Evolutionary conservation across 352 stramenopile species (phyloP).

Genomic region (Pythium aphanidermatum): DNA sequence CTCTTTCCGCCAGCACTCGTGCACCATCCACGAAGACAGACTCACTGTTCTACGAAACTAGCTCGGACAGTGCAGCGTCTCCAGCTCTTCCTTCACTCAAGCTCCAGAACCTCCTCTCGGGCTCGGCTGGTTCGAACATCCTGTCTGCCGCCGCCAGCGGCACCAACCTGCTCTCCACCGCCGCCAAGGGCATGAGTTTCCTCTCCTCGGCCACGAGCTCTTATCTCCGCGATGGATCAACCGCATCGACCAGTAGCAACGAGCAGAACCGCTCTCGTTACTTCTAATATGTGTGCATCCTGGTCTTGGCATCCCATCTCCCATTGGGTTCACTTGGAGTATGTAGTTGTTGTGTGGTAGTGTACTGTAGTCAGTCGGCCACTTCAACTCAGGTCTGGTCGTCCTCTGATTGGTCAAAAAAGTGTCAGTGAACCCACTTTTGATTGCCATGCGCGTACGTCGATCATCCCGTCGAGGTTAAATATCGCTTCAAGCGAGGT

Average conservation of each 20-base stretch:
- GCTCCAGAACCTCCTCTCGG: slow-evolving; percentile 42
- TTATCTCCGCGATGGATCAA: slow-evolving; percentile 37
- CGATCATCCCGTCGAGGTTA: slow-evolving; percentile 16
- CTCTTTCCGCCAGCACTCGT: slow-evolving; percentile 2
- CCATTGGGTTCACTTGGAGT: too few species aligned
- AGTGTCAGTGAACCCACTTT: slow-evolving; percentile 20
- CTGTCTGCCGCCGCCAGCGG: slow-evolving; percentile 53
- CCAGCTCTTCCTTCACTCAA: slow-evolving; percentile 27
- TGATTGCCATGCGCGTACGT: neutral
- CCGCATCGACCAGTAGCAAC: neutral
- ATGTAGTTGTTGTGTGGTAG: too few species aligned
- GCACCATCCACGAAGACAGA: slow-evolving; percentile 2
- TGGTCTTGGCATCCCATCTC: too few species aligned
- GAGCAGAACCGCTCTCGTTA: slow-evolving; percentile 41
- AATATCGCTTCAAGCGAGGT: slow-evolving; percentile 13
- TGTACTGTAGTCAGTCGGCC: too few species aligned
- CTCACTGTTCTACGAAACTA: slow-evolving; percentile 20
- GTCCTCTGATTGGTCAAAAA: slow-evolving; percentile 13
- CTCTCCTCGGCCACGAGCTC: slow-evolving; percentile 70
- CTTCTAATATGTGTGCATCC: too few species aligned
- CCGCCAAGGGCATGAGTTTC: slow-evolving; percentile 79
- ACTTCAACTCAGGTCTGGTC: slow-evolving; percentile 19
- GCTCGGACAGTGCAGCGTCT: neutral
- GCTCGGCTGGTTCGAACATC: slow-evolving; percentile 33
- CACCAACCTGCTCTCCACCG: slow-evolving; percentile 61